Evolutionary conservation across 495 filamentous ascomycete species (phyloP), one percentile per base, ranked within the genome.

Genomic region (Neurospora sp.): DNA sequence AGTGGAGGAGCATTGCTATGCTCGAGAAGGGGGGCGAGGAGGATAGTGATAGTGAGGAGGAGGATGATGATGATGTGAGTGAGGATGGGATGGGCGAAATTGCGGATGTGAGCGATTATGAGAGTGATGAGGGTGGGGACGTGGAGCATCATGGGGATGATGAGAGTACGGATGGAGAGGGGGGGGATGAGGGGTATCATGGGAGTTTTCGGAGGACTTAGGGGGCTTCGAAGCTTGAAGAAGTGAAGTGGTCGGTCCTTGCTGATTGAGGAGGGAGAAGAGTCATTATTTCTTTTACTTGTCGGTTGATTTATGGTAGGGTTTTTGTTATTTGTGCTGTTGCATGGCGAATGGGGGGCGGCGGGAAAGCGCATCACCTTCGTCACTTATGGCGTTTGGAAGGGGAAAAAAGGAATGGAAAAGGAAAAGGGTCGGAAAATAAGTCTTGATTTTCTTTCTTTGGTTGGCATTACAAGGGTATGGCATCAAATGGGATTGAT

Each of bases 1-100:
- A 91, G 72, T 99, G 95, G 95, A 88, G 88, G 61, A 87, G 88
- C 10, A 89, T 97, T 20, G 89, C 92, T 1, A 92, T 94, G 3
- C 80, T 97, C 7, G 85, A 86, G 42, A 82, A 77, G 69, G 79
- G 80, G 2, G 85, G 84, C 16, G 77, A 82, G 5, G 86, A 81
- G 1, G 85, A 86, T 5, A 35, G 14, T 37, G 86, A 86, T 39
- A 84, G 87, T 71, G 89, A 89, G 69, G 80, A 78, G 0, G 80
- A 72, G 39, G 82, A 72, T 27, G 81, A 73, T 39, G 81, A 72
- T 53, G 80, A 89, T 12, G 85, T 84, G 4, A 87, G 89, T 7
- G 88, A 87, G 4, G 74, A 46, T 27, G 73, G 48, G n/a, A 71
- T 71, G 72, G 76, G 75, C 20, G 76, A 72, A 37, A 81, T 27